These are phyloP conservation scores for Ustilaginoidea virens DNA, from an alignment of 2,329 filamentous ascomycete species.

Conservation along the genomic window DNA sequence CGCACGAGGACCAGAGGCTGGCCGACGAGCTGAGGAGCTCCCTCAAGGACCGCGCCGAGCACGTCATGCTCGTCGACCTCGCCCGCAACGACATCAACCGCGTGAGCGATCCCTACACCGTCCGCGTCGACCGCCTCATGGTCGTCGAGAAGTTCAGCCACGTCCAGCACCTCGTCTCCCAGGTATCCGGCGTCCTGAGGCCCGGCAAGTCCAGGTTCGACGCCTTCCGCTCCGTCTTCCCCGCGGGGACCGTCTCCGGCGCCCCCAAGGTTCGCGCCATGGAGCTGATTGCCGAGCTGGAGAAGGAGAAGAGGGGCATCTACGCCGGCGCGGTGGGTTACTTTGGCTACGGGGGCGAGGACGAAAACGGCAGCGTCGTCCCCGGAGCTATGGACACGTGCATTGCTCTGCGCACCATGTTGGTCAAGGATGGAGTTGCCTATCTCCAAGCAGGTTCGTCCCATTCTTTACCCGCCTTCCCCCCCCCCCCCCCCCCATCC, in stretches of 20 bases:
- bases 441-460: conserved; percentile 66
- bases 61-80: conserved; percentile 95
- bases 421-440: conserved; percentile 78
- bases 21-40: conserved; percentile 63
- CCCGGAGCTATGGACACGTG: conserved; percentile 88
- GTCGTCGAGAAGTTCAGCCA: conserved; percentile 89
- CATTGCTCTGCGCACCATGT: conserved; percentile 75
- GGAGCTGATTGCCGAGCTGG: conserved; percentile 90
- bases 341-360: conserved; percentile 73
- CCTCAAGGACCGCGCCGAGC: conserved; percentile 83
- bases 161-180: conserved; percentile 91
- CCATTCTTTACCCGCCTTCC: not conserved
- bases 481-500: not conserved
- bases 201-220: conserved; percentile 80
- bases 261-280: conserved; percentile 94
- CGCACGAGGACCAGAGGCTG: conserved; percentile 67
- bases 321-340: conserved; percentile 96
- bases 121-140: conserved; percentile 87
- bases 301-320: conserved; percentile 83
- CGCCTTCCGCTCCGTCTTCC: conserved; percentile 92
- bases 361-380: conserved; percentile 41
- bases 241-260: conserved; percentile 86
- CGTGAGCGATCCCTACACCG: conserved; percentile 79
- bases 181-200: conserved; percentile 83
- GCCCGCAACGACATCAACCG: conserved; percentile 95